Conservation (phyloP, 2,329 filamentous ascomycete species). For the Aspergillus sp. region DNA sequence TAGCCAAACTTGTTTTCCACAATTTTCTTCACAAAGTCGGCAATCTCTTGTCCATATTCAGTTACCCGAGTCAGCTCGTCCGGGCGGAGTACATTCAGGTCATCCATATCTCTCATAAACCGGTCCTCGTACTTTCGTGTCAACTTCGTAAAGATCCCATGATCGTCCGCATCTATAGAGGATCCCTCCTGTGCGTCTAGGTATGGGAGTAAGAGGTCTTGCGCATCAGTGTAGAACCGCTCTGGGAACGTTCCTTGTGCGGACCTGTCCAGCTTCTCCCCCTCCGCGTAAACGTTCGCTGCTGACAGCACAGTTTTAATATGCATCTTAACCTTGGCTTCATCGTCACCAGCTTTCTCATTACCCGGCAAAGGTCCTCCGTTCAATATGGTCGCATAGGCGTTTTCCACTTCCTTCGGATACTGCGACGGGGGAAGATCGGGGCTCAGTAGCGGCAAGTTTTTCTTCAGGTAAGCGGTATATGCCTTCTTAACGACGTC, state of each 20-base stretch:
- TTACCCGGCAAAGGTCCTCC: conserved; percentile 57
- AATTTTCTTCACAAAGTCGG: conserved; percentile 77
- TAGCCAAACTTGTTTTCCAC: conserved; percentile 87
- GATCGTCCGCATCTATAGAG: conserved; percentile 59
- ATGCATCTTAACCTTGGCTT: conserved; percentile 90
- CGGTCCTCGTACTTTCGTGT: conserved; percentile 83
- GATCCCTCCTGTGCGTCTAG: conserved; percentile 66
- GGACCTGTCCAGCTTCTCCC: conserved; percentile 23
- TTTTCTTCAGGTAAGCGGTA: conserved; percentile 64
- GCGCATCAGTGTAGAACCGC: conserved; percentile 57
- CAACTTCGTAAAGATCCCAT: conserved; percentile 81
- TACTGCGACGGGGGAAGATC: conserved; percentile 50
- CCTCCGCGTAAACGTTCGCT: conserved; percentile 49
- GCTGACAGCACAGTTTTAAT: conserved; percentile 62
- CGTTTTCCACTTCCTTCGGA: conserved; percentile 47
- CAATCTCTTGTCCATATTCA: conserved; percentile 86
- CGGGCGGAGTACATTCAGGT: conserved; percentile 79
- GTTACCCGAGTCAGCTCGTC: conserved; percentile 87
- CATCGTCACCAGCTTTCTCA: conserved; percentile 66
- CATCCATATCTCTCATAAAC: conserved; percentile 84
- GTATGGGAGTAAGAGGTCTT: conserved; percentile 76
- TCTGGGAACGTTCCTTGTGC: conserved; percentile 30
- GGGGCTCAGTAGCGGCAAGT: conserved; percentile 55
- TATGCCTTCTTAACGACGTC: conserved; percentile 54
- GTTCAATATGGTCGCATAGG: conserved; percentile 55